A percentile compares a stretch with the other conserved stretches of the same genome.
These are phyloP conservation scores for Viola pubescens DNA, from an alignment of 441 rosid genomes.

Conservation along the genomic window DNA sequence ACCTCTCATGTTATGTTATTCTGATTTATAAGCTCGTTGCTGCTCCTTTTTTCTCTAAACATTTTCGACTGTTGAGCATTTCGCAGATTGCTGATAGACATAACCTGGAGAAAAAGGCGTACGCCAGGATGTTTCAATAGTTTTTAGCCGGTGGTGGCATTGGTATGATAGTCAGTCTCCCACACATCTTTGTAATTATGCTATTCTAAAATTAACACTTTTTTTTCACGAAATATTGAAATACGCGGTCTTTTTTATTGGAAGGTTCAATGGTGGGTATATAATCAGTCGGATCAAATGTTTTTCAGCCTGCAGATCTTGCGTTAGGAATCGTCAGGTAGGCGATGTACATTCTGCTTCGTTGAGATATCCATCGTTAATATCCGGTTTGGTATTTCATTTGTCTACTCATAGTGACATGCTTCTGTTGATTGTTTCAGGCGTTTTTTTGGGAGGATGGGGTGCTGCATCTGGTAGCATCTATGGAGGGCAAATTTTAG, in stretches of 20 bases:
- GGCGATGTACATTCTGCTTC: no score
- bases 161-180: background rate
- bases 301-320: no score
- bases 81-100: constrained; percentile 33
- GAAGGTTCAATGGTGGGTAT: background rate
- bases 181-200: background rate
- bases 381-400: no score
- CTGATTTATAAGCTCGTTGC: background rate
- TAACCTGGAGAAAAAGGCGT: constrained; percentile 35
- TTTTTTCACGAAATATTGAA: constrained; percentile 3
- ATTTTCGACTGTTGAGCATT: constrained; percentile 2
- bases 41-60: background rate
- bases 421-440: no score
- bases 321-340: no score
- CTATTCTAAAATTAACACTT: background rate
- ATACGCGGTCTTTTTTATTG: background rate
- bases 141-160: background rate
- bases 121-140: constrained; percentile 36
- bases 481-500: no score
- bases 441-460: no score
- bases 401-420: no score
- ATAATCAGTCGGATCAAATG: no score
- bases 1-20: background rate
- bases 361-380: no score
- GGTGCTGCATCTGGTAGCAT: no score